Evolutionary conservation across 768 basidiomycete species (phyloP), one percentile per base, ranked within the genome.

Genomic region (Suillus alpinus): DNA sequence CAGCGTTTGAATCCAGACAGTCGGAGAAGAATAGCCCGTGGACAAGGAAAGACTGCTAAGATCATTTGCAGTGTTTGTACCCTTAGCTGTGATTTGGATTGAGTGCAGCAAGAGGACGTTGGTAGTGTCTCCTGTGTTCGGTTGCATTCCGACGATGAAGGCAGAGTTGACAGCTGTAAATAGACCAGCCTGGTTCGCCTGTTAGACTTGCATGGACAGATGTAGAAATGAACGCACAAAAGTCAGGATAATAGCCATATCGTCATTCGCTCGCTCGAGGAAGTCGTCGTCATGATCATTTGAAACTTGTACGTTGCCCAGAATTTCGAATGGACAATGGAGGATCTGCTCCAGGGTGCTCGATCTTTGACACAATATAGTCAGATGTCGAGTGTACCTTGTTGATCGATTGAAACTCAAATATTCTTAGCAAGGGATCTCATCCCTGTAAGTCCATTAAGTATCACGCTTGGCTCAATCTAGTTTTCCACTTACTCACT

Each of bases 281-380:
- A 47, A 47, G 7, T 47, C 26, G 4, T 52, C 13, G n/a, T 58
- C 57, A n/a, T 49, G 34, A 6, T 58, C 44, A 4, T 23, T 34
- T 31, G 44, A 43, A 34, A 46, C 26, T 46, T 50, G 57, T 58
- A 58, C 7, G 16, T 50, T 13, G 47, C 57, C 47, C 57, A 58
- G 18, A 58, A 49, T 32, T 37, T 44, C 23, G 57, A 58, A 14
- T 6, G 20, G 12, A 6, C 26, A 23, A 16, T 53, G 8, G 20
- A 53, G 52, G n/a, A 53, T 23, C 7, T 53, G 20, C 8, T 50
- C 49, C 29, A 31, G 9, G 18, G 16, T 50, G 9, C 5, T 18
- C 29, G 47, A 49, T 16, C 47, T 49, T 49, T 23, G 4, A 49
- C 3, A 31, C 26, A 18, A 31, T 49, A 31, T 46, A 23, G 29